phyloP scores from a whole-genome alignment of 1,139 yeast genomes.

The Saccharomyces hybrid region DNA sequence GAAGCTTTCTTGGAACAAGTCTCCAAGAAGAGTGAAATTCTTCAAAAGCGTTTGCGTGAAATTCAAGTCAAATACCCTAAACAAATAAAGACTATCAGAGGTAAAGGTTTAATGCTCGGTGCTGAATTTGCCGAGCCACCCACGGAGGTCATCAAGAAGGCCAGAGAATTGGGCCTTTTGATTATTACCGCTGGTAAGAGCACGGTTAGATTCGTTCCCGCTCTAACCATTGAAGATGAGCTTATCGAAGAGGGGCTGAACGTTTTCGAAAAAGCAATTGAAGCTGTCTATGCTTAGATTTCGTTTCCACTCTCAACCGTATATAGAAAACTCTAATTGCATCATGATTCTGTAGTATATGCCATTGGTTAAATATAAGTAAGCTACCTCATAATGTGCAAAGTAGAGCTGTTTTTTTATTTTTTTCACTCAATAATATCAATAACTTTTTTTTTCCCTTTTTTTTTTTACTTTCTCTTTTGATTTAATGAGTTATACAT shows the following conservation, averaged over 20 bases:
- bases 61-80: slow-evolving; percentile 52
- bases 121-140: slow-evolving; percentile 66
- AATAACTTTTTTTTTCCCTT: not conserved
- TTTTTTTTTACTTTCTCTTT: not conserved
- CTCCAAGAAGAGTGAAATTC: slow-evolving; percentile 46
- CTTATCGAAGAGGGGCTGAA: slow-evolving; percentile 62
- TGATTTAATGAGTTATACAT: not conserved
- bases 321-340: not conserved
- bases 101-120: slow-evolving; percentile 82
- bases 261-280: slow-evolving; percentile 50
- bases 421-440: not conserved
- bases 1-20: slow-evolving; percentile 56
- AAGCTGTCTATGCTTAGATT: slow-evolving; percentile 28
- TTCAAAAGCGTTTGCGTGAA: slow-evolving; percentile 43
- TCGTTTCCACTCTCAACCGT: not conserved
- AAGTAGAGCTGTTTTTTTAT: not conserved
- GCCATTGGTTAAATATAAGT: not conserved
- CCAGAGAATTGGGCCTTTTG: slow-evolving; percentile 72
- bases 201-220: slow-evolving; percentile 85
- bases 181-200: slow-evolving; percentile 88
- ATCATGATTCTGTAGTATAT: not conserved
- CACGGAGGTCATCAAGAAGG: slow-evolving; percentile 52
- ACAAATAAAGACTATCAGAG: slow-evolving; percentile 62
- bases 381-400: not conserved
- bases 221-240: slow-evolving; percentile 71